These are phyloP conservation scores for Iris macrosiphon DNA, from an alignment of 106 monocot species.

Conservation along the genomic window DNA sequence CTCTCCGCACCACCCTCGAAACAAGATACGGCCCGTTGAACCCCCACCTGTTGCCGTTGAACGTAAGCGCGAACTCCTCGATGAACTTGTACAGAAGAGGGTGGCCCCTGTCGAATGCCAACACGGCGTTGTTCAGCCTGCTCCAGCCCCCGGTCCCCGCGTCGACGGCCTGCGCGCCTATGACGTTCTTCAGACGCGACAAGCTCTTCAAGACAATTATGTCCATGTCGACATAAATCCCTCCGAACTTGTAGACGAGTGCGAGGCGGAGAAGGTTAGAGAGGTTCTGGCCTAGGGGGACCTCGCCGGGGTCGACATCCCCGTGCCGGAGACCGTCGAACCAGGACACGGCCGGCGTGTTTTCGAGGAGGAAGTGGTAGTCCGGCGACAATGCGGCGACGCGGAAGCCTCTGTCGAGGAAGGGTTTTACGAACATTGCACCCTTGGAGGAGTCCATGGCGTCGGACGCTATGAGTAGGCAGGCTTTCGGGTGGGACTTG, in stretches of 20 bases:
- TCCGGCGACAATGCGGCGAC: slow-evolving; percentile 51
- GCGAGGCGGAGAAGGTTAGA: slow-evolving; percentile 80
- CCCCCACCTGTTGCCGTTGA: slow-evolving; percentile 81
- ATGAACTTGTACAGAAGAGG: slow-evolving; percentile 61
- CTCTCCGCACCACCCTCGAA: slow-evolving; percentile 44
- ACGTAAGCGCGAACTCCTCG: slow-evolving; percentile 50
- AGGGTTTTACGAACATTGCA: slow-evolving; percentile 20
- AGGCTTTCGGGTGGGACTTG: slow-evolving; percentile 48
- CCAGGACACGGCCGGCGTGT: slow-evolving; percentile 55
- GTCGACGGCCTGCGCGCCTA: slow-evolving; percentile 57
- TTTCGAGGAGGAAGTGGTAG: slow-evolving; percentile 29
- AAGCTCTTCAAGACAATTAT: slow-evolving; percentile 57
- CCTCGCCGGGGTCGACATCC: slow-evolving; percentile 34
- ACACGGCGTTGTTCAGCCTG: slow-evolving; percentile 73
- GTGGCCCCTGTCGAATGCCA: slow-evolving; percentile 60
- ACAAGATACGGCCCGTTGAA: slow-evolving; percentile 74
- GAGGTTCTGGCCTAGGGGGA: slow-evolving; percentile 67
- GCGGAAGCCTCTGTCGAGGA: slow-evolving; percentile 25
- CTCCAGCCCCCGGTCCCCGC: slow-evolving; percentile 48
- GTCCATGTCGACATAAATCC: slow-evolving; percentile 68
- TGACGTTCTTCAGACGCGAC: slow-evolving; percentile 31
- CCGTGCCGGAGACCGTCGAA: slow-evolving; percentile 20
- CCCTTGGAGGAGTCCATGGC: slow-evolving; percentile 53
- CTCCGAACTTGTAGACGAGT: slow-evolving; percentile 66
- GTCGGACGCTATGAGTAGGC: slow-evolving; percentile 54